Conservation (phyloP, 2,329 filamentous ascomycete genomes). For the Penicillium verrucosum region DNA sequence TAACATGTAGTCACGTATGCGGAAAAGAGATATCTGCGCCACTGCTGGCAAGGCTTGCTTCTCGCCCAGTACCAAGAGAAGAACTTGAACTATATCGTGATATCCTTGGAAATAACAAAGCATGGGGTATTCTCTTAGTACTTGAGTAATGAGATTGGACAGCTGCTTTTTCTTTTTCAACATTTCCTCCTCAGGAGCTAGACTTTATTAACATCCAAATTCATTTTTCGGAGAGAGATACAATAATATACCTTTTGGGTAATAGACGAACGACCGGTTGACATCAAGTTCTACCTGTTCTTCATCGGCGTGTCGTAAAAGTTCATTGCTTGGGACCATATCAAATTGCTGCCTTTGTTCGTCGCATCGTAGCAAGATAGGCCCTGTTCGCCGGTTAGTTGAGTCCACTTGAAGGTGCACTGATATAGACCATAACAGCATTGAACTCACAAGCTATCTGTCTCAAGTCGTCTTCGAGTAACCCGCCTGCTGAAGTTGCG, state of each 20-base stretch:
- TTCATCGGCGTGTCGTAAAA: conserved; percentile 80
- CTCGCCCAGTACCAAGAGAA: conserved; percentile 77
- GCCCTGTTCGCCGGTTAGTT: conserved; percentile 40
- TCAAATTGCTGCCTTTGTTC: conserved; percentile 12
- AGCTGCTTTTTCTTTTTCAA: conserved; percentile 70
- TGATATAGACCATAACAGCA: neutral
- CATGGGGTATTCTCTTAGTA: conserved; percentile 75
- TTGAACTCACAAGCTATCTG: conserved; percentile 69
- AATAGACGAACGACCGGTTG: conserved; percentile 94
- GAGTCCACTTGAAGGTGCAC: neutral
- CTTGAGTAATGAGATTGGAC: conserved; percentile 72
- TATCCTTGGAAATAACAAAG: conserved; percentile 98
- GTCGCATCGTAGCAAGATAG: conserved; percentile 47
- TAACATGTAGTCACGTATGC: conserved; percentile 97
- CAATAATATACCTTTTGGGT: conserved; percentile 67
- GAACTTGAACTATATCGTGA: conserved; percentile 95
- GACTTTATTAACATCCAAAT: neutral
- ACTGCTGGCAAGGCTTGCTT: conserved; percentile 61
- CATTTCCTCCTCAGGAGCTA: conserved; percentile 68
- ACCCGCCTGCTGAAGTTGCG: conserved; percentile 63
- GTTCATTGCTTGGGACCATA: conserved; percentile 52
- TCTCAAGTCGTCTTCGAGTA: conserved; percentile 66
- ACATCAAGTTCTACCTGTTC: conserved; percentile 90
- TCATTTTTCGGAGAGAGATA: neutral
- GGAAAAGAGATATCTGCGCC: conserved; percentile 78